Evolutionary conservation across 306 rosid genomes (phyloP).

Genomic region (Canavalia gladiata): DNA sequence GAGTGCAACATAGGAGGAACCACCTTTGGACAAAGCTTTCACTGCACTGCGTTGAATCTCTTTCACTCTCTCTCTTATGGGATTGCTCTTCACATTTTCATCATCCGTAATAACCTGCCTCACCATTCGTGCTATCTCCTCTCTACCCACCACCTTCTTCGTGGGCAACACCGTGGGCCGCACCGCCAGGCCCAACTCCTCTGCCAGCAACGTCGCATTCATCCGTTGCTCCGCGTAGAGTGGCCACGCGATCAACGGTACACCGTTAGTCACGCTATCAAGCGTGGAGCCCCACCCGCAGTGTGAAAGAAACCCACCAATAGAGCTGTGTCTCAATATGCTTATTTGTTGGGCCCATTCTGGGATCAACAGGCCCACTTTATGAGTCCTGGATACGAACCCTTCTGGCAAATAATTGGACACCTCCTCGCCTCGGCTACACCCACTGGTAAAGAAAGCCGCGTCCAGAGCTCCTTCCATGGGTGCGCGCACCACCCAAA

Average conservation of each 20-base stretch:
- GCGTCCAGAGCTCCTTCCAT: background rate
- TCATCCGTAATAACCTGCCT: constrained; percentile 40
- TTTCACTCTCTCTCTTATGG: constrained; percentile 40
- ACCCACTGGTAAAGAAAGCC: constrained; percentile 36
- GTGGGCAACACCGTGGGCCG: constrained; percentile 31
- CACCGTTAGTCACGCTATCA: constrained; percentile 60
- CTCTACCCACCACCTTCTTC: constrained; percentile 53
- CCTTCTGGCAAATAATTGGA: constrained; percentile 23
- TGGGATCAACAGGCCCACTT: constrained; percentile 43
- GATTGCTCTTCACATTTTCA: background rate
- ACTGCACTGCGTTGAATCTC: constrained; percentile 39
- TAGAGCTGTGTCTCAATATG: constrained; percentile 50
- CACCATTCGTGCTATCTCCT: constrained; percentile 54
- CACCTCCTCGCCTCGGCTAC: background rate
- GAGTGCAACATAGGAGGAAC: constrained; percentile 47
- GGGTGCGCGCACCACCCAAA: constrained; percentile 78
- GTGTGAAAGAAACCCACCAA: constrained; percentile 63
- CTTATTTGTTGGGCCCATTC: constrained; percentile 61
- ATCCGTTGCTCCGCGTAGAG: constrained; percentile 68
- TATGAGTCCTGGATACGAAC: background rate
- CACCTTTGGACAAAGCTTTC: constrained; percentile 34
- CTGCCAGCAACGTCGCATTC: constrained; percentile 59
- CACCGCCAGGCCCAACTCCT: constrained; percentile 60
- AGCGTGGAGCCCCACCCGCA: constrained; percentile 68
- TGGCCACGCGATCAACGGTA: constrained; percentile 70